Evolutionary conservation across 1,284 basidiomycete genomes (phyloP).

Genomic region (Pisolithus thermaeus): DNA sequence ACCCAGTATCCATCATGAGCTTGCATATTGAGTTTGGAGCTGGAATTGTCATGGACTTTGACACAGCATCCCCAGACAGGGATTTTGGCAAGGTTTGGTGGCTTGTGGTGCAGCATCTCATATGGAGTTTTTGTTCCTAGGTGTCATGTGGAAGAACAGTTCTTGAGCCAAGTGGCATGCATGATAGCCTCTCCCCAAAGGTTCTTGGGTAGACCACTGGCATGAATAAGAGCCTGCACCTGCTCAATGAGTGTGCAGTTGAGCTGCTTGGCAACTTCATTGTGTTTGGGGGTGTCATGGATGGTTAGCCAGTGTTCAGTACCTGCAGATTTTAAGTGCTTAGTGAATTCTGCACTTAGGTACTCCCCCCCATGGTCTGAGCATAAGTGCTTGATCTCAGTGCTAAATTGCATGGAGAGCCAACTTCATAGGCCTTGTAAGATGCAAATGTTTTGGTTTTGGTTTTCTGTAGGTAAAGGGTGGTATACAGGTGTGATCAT

Average conservation of each 20-base stretch:
- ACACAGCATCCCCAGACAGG: neutral
- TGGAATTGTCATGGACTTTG: neutral
- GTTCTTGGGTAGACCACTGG: slow-evolving; percentile 13
- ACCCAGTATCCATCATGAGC: neutral
- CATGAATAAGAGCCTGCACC: neutral
- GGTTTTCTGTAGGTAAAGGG: too few relatives aligned
- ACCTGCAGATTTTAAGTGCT: slow-evolving; percentile 24
- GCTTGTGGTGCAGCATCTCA: slow-evolving; percentile 14
- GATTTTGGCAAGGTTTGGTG: neutral
- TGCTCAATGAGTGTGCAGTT: slow-evolving; percentile 22
- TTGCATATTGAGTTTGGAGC: neutral
- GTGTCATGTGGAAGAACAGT: slow-evolving; percentile 28
- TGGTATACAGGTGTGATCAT: too few relatives aligned
- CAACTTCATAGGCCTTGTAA: neutral
- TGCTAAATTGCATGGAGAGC: neutral
- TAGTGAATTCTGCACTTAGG: slow-evolving; percentile 20
- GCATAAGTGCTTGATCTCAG: neutral
- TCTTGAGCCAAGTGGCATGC: slow-evolving; percentile 34
- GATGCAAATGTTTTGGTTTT: too few relatives aligned
- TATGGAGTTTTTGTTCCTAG: slow-evolving; percentile 29
- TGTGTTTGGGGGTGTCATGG: slow-evolving; percentile 31
- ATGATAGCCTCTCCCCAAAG: slow-evolving; percentile 32
- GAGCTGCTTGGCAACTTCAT: slow-evolving; percentile 30
- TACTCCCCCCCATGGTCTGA: neutral
- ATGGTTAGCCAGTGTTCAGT: slow-evolving; percentile 24